Conservation (phyloP, 2,329 filamentous ascomycete species). For the Neocucurbitaria cava region DNA sequence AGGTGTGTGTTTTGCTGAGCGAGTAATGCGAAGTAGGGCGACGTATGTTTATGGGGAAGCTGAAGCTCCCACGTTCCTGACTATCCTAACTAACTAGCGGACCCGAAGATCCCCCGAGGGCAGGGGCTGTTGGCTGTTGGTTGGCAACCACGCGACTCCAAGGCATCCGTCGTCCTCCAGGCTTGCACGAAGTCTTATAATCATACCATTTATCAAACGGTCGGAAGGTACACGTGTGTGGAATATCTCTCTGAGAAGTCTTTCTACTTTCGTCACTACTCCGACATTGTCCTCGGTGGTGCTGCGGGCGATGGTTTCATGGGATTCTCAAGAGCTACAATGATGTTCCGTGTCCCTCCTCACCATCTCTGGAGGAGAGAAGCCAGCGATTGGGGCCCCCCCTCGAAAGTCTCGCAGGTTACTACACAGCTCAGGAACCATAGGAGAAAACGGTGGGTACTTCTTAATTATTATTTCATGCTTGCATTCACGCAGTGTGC, state of each 20-base stretch:
- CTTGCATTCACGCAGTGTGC: too few species aligned
- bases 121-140: not conserved
- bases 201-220: not conserved
- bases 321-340: not conserved
- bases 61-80: constrained; percentile 1
- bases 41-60: not conserved
- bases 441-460: too few species aligned
- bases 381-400: not conserved
- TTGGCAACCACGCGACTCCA: too few species aligned
- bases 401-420: not conserved
- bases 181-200: not conserved
- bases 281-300: not conserved
- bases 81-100: not conserved
- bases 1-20: constrained; percentile 33
- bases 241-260: constrained; percentile 1
- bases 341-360: not conserved
- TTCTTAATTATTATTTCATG: too few species aligned
- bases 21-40: not conserved
- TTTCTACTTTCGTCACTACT: not conserved
- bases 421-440: not conserved
- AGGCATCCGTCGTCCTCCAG: not conserved
- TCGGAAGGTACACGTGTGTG: not conserved
- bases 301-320: not conserved
- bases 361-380: not conserved
- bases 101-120: not conserved